A percentile compares a stretch with the other conserved stretches of the same genome.
These are phyloP conservation scores for Penicillium macrosclerotiorum DNA, from an alignment of 495 filamentous ascomycete species.

Conservation along the genomic window DNA sequence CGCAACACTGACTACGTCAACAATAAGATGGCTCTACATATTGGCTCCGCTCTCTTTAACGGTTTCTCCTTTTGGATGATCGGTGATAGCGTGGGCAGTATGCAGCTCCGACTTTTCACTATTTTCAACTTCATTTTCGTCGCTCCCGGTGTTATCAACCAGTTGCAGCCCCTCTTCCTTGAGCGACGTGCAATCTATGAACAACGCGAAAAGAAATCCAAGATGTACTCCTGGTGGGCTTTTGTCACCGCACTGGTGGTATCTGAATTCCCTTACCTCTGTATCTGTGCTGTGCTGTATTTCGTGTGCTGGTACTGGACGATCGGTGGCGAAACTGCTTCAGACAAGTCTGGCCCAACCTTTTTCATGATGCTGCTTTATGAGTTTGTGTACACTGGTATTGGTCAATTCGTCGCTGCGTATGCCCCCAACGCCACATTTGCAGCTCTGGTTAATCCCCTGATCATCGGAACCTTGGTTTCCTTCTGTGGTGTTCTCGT, in stretches of 20 bases:
- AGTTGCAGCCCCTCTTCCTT: conserved; percentile 55
- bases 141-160: conserved; percentile 47
- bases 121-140: conserved; percentile 54
- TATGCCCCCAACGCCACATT: conserved; percentile 56
- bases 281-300: conserved; percentile 47
- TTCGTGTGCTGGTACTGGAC: conserved; percentile 49
- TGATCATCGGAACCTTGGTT: conserved; percentile 54
- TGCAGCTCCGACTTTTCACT: conserved; percentile 39
- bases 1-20: conserved; percentile 63
- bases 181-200: conserved; percentile 53
- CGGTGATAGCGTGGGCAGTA: conserved; percentile 23
- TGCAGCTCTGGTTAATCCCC: conserved; percentile 53
- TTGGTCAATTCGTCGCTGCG: conserved; percentile 60
- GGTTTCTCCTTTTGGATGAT: conserved; percentile 45
- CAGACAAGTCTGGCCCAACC: conserved; percentile 50
- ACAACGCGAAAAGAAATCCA: conserved; percentile 48
- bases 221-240: conserved; percentile 56
- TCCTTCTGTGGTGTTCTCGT: conserved; percentile 53
- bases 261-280: conserved; percentile 53
- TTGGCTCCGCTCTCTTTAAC: conserved; percentile 38
- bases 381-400: conserved; percentile 55
- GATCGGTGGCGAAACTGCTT: conserved; percentile 27
- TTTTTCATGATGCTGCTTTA: conserved; percentile 57
- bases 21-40: conserved; percentile 52
- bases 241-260: conserved; percentile 50